Base-by-base conservation (phyloP, 2,329 filamentous ascomycete genomes). In the Trichoderma arundinaceum region DNA sequence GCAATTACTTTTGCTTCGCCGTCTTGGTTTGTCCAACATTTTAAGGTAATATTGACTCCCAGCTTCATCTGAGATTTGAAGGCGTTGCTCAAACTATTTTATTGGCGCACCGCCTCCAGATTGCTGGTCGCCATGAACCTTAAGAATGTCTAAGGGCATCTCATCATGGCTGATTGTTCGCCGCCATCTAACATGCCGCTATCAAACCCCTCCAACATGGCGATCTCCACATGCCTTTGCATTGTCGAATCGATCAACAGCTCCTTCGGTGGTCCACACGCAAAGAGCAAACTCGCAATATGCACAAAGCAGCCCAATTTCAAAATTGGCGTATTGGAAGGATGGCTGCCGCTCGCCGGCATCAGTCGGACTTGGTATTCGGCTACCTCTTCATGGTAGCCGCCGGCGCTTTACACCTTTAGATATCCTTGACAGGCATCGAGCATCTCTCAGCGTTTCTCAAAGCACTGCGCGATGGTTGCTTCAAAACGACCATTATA, bases 121-220 rank as follows among this genome's bases (percentile, higher is more conserved):
- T 56, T 38, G n/a, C 53, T 49, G 66, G 54, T 60, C 74, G 74
- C 73, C 77, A 81, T 81, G 79, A 76, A 71, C 72, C 71, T 73
- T 72, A 69, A 76, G 74, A 70, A 81, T 81, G 79, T 77, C 78
- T 75, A 80, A 75, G 74, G 74, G 72, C 71, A 72, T 75, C 67
- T 74, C 75, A 67, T 74, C 74, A 68, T 75, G 76, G 76, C 72
- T 76, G 69, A 68, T 76, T 65, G 74, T 76, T 71, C 76, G 75
- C 72, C 75, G 73, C 69, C 71, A 76, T 65, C 72, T 75, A 67
- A 72, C 73, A 69, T 70, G 71, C 69, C 68, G 69, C 68, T 71
- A 67, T 63, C 59, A 65, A 58, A 43, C 56, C 64, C 49, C 41
- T 39, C 51, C 39, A 56, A 64, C 41, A 53, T 53, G 46, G 58